phyloP scores from a whole-genome alignment of 1,139 yeast genomes.

The Blastobotrys persicus region DNA sequence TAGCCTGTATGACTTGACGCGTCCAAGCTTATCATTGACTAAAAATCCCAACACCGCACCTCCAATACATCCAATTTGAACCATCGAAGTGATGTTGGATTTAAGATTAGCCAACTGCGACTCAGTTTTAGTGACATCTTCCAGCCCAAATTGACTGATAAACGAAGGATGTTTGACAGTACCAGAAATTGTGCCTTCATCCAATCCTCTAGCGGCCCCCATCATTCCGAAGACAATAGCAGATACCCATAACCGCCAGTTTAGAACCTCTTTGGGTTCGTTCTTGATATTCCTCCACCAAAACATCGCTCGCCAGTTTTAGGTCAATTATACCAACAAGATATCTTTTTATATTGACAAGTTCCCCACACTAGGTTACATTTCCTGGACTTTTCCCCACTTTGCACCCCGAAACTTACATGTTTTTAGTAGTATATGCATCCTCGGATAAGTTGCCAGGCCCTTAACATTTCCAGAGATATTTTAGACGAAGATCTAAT shows the following conservation, averaged over 20 bases:
- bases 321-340: too few relatives aligned
- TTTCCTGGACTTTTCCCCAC: background rate
- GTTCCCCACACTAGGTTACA: background rate
- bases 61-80: conserved; percentile 57
- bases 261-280: conserved; percentile 6
- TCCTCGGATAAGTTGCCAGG: too few relatives aligned
- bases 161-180: conserved; percentile 48
- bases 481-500: too few relatives aligned
- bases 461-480: too few relatives aligned
- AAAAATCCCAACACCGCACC: conserved; percentile 53
- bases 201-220: conserved; percentile 62
- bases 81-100: conserved; percentile 61
- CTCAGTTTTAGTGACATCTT: conserved; percentile 36
- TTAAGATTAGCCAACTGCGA: conserved; percentile 42
- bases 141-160: conserved; percentile 46
- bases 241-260: conserved; percentile 41
- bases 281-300: conserved; percentile 5
- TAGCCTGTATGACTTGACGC: conserved; percentile 51
- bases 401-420: background rate
- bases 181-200: conserved; percentile 57
- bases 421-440: too few relatives aligned
- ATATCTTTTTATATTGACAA: background rate
- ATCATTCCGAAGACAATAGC: conserved; percentile 55
- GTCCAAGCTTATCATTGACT: conserved; percentile 53
- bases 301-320: background rate